Evolutionary conservation across 768 basidiomycete genomes (phyloP).

Genomic region (Mycena amicta): DNA sequence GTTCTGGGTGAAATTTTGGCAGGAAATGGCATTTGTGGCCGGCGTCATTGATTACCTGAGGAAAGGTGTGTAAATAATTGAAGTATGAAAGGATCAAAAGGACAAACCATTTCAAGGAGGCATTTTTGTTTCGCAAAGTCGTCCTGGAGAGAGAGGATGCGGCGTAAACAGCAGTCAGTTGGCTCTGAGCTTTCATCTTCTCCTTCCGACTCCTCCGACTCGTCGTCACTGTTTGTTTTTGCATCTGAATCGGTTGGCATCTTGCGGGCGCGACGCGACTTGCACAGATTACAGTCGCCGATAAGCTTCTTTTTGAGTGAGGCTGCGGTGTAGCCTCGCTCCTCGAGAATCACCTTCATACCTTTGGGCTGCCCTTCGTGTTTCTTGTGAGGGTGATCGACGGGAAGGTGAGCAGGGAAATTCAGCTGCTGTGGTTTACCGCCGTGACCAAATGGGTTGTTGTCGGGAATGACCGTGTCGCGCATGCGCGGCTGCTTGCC

Average conservation of each 20-base stretch:
- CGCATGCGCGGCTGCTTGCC: slow-evolving; percentile 22
- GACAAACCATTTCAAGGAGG: slow-evolving; percentile 17
- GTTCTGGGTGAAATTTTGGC: slow-evolving; percentile 19
- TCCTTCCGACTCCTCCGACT: slow-evolving; percentile 9
- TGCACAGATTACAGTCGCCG: slow-evolving; percentile 13
- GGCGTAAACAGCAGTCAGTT: slow-evolving; percentile 22
- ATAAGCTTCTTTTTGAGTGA: slow-evolving; percentile 1
- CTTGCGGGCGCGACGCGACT: slow-evolving; percentile 2
- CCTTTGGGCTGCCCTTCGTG: slow-evolving; percentile 21
- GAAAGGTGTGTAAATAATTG: neutral
- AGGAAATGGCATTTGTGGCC: slow-evolving; percentile 15
- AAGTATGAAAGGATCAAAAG: neutral
- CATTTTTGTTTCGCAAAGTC: slow-evolving; percentile 21
- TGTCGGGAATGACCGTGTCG: slow-evolving; percentile 16
- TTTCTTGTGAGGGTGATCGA: slow-evolving; percentile 15
- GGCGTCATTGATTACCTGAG: slow-evolving; percentile 10
- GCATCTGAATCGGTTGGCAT: slow-evolving; percentile 1
- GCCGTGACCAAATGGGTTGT: slow-evolving; percentile 14
- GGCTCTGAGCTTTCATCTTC: slow-evolving; percentile 4
- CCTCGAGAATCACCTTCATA: slow-evolving; percentile 19
- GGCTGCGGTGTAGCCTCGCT: slow-evolving; percentile 15
- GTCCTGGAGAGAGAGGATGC: slow-evolving; percentile 14
- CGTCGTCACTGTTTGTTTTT: neutral
- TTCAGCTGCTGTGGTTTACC: slow-evolving; percentile 8
- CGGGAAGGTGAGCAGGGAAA: slow-evolving; percentile 7